A percentile compares a stretch with the other conserved stretches of the same genome.
Evolutionary conservation across 2,329 filamentous ascomycete species (phyloP).

Genomic region (Xylariales sp.): DNA sequence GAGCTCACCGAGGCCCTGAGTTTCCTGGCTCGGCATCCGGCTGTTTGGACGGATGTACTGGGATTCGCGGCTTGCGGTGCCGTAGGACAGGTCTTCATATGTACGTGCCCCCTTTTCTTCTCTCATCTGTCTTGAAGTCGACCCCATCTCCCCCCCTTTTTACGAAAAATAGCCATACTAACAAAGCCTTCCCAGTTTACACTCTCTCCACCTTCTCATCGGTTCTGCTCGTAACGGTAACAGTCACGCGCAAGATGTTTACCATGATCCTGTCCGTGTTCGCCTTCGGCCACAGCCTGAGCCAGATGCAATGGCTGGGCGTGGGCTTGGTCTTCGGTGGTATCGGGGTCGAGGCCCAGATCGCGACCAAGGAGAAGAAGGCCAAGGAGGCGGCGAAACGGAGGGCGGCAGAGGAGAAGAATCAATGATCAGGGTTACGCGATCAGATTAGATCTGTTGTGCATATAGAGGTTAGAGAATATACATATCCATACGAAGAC

Average conservation of each 20-base stretch:
- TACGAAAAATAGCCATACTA: not conserved
- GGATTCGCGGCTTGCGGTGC: slow-evolving; percentile 88
- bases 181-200: slow-evolving; percentile 53
- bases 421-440: too few relatives aligned
- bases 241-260: slow-evolving; percentile 97
- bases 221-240: slow-evolving; percentile 89
- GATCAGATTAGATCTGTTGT: too few relatives aligned
- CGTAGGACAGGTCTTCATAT: slow-evolving; percentile 94
- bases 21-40: slow-evolving; percentile 76
- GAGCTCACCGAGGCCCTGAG: slow-evolving; percentile 75
- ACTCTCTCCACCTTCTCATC: slow-evolving; percentile 90
- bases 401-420: slow-evolving; percentile 27
- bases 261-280: slow-evolving; percentile 97
- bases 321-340: slow-evolving; percentile 92
- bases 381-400: slow-evolving; percentile 66
- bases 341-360: slow-evolving; percentile 82
- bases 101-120: slow-evolving; percentile 36
- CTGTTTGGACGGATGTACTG: slow-evolving; percentile 81
- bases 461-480: too few relatives aligned
- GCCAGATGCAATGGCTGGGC: slow-evolving; percentile 87
- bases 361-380: slow-evolving; percentile 77
- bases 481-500: too few relatives aligned
- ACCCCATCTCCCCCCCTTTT: not conserved
- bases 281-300: slow-evolving; percentile 86
- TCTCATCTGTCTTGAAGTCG: too few relatives aligned